Percentiles rank a stretch among this genome's conserved stretches.
phyloP scores from a whole-genome alignment of 768 basidiomycete genomes.

The Cyclocybe aegerita region DNA sequence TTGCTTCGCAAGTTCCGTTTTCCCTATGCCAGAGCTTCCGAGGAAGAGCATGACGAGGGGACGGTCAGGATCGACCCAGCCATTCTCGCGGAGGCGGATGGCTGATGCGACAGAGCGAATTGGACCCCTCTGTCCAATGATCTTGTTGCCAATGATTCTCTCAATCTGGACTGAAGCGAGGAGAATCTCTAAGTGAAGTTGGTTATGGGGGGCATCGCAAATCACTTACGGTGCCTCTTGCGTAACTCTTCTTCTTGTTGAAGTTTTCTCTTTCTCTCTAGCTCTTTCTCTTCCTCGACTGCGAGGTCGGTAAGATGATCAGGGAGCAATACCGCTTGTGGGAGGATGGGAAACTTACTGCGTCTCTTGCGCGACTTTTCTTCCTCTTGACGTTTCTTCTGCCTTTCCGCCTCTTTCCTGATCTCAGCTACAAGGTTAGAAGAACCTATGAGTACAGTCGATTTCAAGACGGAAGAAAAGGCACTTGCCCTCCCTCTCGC shows the following conservation, averaged over 20 bases:
- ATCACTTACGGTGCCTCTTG: neutral
- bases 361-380: neutral
- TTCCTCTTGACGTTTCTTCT: neutral
- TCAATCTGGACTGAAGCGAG: neutral
- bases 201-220: neutral
- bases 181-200: neutral
- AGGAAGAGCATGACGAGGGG: constrained; percentile 11
- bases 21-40: constrained; percentile 8
- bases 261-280: neutral
- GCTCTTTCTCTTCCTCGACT: neutral
- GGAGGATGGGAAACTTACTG: neutral
- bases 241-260: neutral
- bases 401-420: neutral
- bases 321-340: neutral
- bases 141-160: neutral
- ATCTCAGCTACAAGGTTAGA: neutral
- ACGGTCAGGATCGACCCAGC: constrained; percentile 7
- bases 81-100: constrained; percentile 4
- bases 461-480: neutral
- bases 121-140: constrained; percentile 6
- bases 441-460: neutral
- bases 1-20: constrained; percentile 7
- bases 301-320: no score
- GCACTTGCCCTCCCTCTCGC: neutral
- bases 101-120: constrained; percentile 5